Conservation (phyloP, 129 eudicot species). For the Pittosporum tobira region DNA sequence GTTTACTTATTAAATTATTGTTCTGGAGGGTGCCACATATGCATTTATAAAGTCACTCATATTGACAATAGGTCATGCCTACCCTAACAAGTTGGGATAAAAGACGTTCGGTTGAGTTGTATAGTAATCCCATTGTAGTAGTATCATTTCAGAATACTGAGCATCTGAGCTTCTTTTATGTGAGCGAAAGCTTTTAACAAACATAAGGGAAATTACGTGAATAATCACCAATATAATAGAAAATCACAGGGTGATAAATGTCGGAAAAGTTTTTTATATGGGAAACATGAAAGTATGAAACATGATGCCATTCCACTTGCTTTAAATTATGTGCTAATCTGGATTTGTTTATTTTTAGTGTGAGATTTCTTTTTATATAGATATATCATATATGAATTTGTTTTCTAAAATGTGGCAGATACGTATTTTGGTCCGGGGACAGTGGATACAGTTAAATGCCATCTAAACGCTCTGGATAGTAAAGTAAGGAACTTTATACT, state of each 20-base stretch:
- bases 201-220: not conserved
- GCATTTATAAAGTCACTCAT: too few relatives aligned
- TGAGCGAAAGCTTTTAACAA: not conserved
- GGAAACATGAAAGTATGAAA: not conserved
- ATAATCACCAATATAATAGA: not conserved
- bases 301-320: not conserved
- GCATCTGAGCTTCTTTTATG: not conserved
- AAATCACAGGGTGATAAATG: not conserved
- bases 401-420: conserved; percentile 41
- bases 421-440: conserved; percentile 87
- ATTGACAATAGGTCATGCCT: too few relatives aligned
- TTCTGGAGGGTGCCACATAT: too few relatives aligned
- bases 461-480: conserved; percentile 54
- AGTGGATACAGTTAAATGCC: conserved; percentile 55
- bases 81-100: too few relatives aligned
- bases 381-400: not conserved
- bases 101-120: too few relatives aligned
- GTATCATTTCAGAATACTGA: not conserved
- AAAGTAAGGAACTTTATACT: conserved; percentile 31
- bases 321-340: not conserved
- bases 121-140: not conserved
- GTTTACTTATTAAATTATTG: too few relatives aligned
- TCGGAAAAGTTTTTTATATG: too few relatives aligned
- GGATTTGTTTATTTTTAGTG: not conserved
- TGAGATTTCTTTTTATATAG: not conserved